Base-by-base conservation (phyloP, 2,329 filamentous ascomycete genomes). In the Calonectria pseudoturangicola region DNA sequence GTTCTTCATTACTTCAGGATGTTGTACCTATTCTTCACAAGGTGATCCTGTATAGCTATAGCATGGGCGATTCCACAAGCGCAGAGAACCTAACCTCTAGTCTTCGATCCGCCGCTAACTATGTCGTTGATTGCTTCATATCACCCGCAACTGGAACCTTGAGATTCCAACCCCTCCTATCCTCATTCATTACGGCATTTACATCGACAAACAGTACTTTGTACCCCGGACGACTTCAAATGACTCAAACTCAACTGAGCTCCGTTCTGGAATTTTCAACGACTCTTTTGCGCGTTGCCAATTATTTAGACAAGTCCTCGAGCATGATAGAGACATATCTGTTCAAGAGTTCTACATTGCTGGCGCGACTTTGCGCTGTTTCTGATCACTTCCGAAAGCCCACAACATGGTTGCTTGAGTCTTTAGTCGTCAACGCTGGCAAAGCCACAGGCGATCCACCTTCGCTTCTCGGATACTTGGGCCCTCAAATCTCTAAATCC, bases 401-500 rank as follows among this genome's bases (percentile, higher is more conserved):
- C 2, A 90, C 93, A 1, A 88, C 96, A 39, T 87, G 89, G 30
- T 86, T 98, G 2, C 86, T 98, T 9, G 92, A 95, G 73, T 90
- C 92, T 13, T 85, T 98, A 21, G 92, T 98, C 33, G 88, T 92
- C 51, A 92, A 90, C 75, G 93, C 93, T 28, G 91, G 92, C 28
- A 91, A 91, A 73, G 86, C 88, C 18, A 85, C 89, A 36, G 89
- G 88, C n/a, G 95, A 98, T 77, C 95, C 96, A 1, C 94, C 95
- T n/a, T 98, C 96, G 8, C 88, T 99, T n/a, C 90, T 99, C 27
- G 96, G 96, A 39, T 95, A 98, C 81, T 87, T 99, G 8, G 95
- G 95, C 1, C 90, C 95, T 12, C 92, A 95, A 68, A 92, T 95
- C 10, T 94, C 96, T 13, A 95, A 94, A 78, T 93, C 94, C 47